Evolutionary conservation across 163 green algal species (phyloP).

Genomic region (Coccomyxa subellipsoidea): DNA sequence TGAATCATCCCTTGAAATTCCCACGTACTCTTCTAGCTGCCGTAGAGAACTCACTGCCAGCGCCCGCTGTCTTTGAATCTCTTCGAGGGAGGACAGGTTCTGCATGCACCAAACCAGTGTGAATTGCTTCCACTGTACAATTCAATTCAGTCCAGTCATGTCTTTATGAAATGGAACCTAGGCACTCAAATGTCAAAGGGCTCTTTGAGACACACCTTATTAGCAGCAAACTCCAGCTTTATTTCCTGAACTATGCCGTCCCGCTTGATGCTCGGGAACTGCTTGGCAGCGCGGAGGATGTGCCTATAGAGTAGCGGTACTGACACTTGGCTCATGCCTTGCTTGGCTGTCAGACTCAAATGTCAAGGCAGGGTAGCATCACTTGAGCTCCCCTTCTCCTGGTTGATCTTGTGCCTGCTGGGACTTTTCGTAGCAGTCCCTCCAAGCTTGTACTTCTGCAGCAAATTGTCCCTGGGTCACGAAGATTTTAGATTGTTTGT

Average conservation of each 20-base stretch:
- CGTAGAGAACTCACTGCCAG: conserved; percentile 8
- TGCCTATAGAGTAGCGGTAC: conserved; percentile 54
- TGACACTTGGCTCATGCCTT: background rate
- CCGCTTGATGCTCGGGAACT: conserved; percentile 61
- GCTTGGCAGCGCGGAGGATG: conserved; percentile 61
- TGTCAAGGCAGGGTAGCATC: too few relatives aligned
- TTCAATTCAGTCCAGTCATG: too few relatives aligned
- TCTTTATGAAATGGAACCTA: too few relatives aligned
- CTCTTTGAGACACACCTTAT: conserved; percentile 36
- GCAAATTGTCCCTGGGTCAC: too few relatives aligned
- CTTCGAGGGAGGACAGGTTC: background rate
- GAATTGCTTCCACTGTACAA: too few relatives aligned
- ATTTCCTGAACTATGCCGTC: conserved; percentile 57
- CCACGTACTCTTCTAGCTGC: conserved; percentile 19
- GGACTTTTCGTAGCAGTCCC: conserved; percentile 19
- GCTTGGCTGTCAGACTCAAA: background rate
- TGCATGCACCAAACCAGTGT: too few relatives aligned
- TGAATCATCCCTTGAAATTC: background rate
- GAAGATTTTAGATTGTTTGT: too few relatives aligned
- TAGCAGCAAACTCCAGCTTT: conserved; percentile 52
- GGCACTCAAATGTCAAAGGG: background rate
- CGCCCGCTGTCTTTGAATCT: background rate
- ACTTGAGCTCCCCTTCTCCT: background rate
- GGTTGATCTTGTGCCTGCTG: background rate
- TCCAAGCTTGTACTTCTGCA: conserved; percentile 21